These are phyloP conservation scores for Dactylellina sp. DNA, from an alignment of 2,329 filamentous ascomycete genomes.

Conservation along the genomic window DNA sequence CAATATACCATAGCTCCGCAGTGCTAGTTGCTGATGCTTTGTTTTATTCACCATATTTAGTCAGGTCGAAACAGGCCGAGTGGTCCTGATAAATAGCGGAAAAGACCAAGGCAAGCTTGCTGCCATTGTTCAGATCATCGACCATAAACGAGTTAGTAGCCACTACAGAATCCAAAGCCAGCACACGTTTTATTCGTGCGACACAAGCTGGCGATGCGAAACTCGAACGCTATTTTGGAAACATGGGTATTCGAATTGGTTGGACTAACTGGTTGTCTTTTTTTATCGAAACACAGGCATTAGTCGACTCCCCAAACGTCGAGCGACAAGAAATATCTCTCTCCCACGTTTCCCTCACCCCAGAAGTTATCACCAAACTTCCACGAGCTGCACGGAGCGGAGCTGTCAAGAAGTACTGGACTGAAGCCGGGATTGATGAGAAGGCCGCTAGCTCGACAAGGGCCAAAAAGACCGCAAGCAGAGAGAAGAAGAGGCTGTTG, in stretches of 20 bases:
- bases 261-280: slow-evolving; percentile 7
- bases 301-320: slow-evolving; percentile 90
- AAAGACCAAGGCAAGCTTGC: slow-evolving; percentile 87
- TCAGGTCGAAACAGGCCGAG: slow-evolving; percentile 97
- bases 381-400: slow-evolving; percentile 85
- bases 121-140: slow-evolving; percentile 98
- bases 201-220: too few relatives aligned
- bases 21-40: slow-evolving; percentile 36
- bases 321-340: slow-evolving; percentile 88
- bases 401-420: slow-evolving; percentile 88
- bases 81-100: slow-evolving; percentile 89
- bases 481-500: slow-evolving; percentile 86
- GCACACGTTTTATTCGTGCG: neutral
- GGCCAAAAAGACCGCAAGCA: slow-evolving; percentile 91
- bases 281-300: slow-evolving; percentile 72
- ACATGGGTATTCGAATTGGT: slow-evolving; percentile 5
- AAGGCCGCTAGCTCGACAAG: slow-evolving; percentile 93
- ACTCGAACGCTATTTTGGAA: slow-evolving; percentile 1
- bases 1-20: neutral
- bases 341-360: slow-evolving; percentile 85
- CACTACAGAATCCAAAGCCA: slow-evolving; percentile 3
- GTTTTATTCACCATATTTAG: slow-evolving; percentile 68
- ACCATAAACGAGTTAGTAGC: slow-evolving; percentile 98
- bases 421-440: slow-evolving; percentile 87
- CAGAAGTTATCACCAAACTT: slow-evolving; percentile 85